A percentile compares a stretch with the other conserved stretches of the same genome.
These are phyloP conservation scores for Solanum raphanifolium DNA, from an alignment of 257 asterid species.

Conservation along the genomic window DNA sequence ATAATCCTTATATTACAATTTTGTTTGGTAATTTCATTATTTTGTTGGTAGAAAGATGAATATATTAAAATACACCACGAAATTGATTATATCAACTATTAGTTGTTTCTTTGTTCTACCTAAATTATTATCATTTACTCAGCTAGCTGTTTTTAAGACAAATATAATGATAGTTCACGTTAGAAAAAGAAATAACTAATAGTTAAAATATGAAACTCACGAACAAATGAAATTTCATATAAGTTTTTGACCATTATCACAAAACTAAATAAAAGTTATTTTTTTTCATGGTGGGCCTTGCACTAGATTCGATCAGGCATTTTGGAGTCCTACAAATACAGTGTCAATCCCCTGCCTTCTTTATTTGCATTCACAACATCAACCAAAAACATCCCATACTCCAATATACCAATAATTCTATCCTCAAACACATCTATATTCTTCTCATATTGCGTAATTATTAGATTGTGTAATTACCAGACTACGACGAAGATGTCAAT, in stretches of 20 bases:
- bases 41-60: neutral
- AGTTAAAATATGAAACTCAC: neutral
- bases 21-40: neutral
- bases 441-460: neutral
- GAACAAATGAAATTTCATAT: neutral
- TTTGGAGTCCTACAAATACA: slow-evolving; percentile 61
- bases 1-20: neutral
- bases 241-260: neutral
- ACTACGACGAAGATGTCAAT: neutral
- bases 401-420: neutral
- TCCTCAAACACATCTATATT: slow-evolving; percentile 3
- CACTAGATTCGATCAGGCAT: slow-evolving; percentile 24
- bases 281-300: slow-evolving; percentile 24
- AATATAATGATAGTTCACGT: neutral
- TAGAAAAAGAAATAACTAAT: rapidly evolving
- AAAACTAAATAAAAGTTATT: neutral
- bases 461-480: neutral
- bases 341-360: slow-evolving; percentile 2
- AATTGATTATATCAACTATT: neutral
- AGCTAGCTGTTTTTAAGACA: rapidly evolving
- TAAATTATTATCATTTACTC: neutral
- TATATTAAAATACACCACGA: neutral
- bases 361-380: slow-evolving; percentile 27
- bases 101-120: rapidly evolving
- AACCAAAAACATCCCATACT: slow-evolving; percentile 7